Conservation (phyloP, 441 rosid genomes). For the Adansonia madagascariensis region DNA sequence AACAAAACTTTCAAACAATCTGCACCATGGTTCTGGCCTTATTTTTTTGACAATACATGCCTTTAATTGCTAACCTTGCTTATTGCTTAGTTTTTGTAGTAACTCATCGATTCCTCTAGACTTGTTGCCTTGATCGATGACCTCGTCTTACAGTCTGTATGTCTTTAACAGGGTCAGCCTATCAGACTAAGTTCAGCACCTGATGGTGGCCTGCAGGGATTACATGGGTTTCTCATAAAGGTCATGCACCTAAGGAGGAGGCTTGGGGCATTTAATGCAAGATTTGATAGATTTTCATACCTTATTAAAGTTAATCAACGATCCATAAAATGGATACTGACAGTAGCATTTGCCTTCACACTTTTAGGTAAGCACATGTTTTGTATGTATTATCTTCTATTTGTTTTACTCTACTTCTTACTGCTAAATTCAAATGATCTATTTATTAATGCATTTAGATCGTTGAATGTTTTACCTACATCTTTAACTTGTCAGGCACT, state of each 20-base stretch:
- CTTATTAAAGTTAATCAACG: slow-evolving; percentile 34
- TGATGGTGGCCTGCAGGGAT: slow-evolving; percentile 32
- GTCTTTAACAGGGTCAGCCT: slow-evolving; percentile 37
- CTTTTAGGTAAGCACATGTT: slow-evolving; percentile 37
- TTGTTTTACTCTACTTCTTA: neutral
- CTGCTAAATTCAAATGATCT: neutral
- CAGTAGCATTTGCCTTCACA: slow-evolving; percentile 35
- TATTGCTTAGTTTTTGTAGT: neutral
- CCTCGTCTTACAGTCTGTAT: neutral
- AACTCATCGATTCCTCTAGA: neutral
- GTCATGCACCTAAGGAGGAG: slow-evolving; percentile 24
- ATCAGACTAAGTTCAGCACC: slow-evolving; percentile 33
- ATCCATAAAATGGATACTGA: slow-evolving; percentile 35
- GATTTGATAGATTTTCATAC: slow-evolving; percentile 36
- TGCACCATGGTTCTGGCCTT: neutral
- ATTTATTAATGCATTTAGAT: neutral
- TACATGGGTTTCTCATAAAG: slow-evolving; percentile 35
- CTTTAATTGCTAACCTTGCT: neutral
- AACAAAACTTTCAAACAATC: neutral
- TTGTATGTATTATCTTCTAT: neutral
- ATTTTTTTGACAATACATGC: neutral
- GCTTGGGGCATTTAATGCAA: slow-evolving; percentile 30
- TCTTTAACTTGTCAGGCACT: neutral
- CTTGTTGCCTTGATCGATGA: slow-evolving; percentile 1
- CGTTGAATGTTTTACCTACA: neutral